Percentiles rank a stretch among this genome's conserved stretches.
Evolutionary conservation across 768 basidiomycete species (phyloP).

Genomic region (Lepiota subincarnata): DNA sequence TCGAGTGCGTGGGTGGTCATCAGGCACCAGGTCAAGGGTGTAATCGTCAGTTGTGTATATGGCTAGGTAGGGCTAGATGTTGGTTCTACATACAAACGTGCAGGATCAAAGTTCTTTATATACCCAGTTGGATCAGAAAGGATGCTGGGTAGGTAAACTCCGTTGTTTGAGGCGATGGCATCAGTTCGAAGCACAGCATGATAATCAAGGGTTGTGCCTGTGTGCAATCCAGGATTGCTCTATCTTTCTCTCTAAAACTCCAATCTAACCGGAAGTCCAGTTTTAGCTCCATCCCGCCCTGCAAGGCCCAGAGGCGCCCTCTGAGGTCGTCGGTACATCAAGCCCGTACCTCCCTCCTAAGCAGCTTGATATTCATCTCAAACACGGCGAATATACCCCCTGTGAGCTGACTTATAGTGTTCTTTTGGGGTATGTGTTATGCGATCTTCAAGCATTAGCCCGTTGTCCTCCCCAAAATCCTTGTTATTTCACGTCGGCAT

Average conservation of each 20-base stretch:
- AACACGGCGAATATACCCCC: neutral
- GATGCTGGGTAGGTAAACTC: too few species aligned
- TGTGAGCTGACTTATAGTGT: neutral
- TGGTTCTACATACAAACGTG: too few species aligned
- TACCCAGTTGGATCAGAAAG: too few species aligned
- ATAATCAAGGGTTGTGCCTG: neutral
- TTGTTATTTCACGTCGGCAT: neutral
- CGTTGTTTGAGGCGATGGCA: too few species aligned
- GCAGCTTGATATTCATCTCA: conserved; percentile 1
- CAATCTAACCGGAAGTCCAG: neutral
- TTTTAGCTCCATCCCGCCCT: neutral
- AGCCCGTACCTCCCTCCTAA: neutral
- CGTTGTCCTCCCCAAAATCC: neutral
- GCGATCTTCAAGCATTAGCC: neutral
- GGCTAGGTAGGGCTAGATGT: too few species aligned
- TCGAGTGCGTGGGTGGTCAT: too few species aligned
- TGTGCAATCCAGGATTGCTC: neutral
- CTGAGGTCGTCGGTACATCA: neutral
- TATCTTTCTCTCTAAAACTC: neutral
- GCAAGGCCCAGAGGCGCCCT: neutral
- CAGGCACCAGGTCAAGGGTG: too few species aligned
- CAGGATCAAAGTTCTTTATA: too few species aligned
- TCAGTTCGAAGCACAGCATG: too few species aligned
- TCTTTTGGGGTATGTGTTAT: too few species aligned
- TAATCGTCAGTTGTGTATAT: too few species aligned